Evolutionary conservation across 1,139 yeast genomes (phyloP).

Genomic region (Debaryomycetaceae sp.): DNA sequence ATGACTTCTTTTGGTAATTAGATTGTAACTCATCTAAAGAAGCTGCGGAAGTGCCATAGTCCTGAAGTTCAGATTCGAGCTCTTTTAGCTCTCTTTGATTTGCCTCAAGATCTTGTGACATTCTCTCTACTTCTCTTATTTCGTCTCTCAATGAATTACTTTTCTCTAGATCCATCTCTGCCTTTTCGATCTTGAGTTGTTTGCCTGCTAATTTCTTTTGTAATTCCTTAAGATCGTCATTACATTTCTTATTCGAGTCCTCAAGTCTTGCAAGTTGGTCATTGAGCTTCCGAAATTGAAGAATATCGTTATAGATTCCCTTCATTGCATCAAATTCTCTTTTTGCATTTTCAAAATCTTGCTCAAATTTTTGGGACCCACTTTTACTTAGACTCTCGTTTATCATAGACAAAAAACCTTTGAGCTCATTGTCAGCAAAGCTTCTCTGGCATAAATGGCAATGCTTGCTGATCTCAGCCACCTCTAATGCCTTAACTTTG

Average conservation of each 20-base stretch:
- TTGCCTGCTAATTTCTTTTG: conserved; percentile 1
- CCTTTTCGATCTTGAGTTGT: conserved; percentile 4
- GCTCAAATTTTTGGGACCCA: conserved; percentile 34
- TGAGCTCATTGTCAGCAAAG: conserved; percentile 44
- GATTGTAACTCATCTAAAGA: conserved; percentile 54
- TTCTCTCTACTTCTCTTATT: conserved; percentile 33
- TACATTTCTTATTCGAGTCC: conserved; percentile 5
- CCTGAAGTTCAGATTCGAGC: conserved; percentile 37
- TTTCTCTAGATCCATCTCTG: conserved; percentile 9
- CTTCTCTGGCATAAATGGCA: conserved; percentile 67
- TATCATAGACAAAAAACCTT: conserved; percentile 29
- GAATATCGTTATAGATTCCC: conserved; percentile 26
- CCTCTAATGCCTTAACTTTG: conserved; percentile 58
- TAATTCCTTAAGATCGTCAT: conserved; percentile 7
- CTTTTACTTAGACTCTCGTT: conserved; percentile 35
- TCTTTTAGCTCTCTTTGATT: conserved; percentile 32
- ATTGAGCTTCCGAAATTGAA: conserved; percentile 22
- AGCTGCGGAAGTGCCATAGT: conserved; percentile 23
- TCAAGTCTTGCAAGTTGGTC: conserved; percentile 9
- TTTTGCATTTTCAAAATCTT: conserved; percentile 29
- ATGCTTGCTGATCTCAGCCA: conserved; percentile 52
- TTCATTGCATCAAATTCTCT: conserved; percentile 26
- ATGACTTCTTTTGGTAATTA: conserved; percentile 40
- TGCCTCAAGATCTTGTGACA: conserved; percentile 32
- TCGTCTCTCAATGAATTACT: conserved; percentile 22